Base-by-base conservation (phyloP, 2,329 filamentous ascomycete species). In the Colletotrichum navitas region DNA sequence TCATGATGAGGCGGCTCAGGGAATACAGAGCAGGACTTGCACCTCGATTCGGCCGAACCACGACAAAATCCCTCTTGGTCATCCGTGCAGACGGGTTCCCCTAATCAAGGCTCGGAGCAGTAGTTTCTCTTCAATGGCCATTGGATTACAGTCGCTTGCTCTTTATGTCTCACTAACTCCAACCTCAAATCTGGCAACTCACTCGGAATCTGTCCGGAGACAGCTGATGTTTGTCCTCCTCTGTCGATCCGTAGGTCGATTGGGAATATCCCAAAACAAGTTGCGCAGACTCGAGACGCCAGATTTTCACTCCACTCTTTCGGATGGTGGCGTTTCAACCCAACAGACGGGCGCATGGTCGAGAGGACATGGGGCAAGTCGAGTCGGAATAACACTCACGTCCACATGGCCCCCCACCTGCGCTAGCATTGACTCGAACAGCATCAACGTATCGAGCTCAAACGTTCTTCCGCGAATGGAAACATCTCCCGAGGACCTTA, bases 381-480 rank as follows among this genome's bases (percentile, higher is more conserved):
- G 34, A 14, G 14, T 43, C 36, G 24, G 24, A 29, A 26, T 43
- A 16, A 24, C 39, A 32, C 11, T 24, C 16, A 32, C 4, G 34
- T 29, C 34, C 32, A 29, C n/a, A 54, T 26, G 61, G 1, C 29
- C 32, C 60, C 52, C 34, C 34, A 24, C 49, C 39, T 26, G 39
- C 61, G 49, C 61, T 36, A 49, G 61, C 39, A 51, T 63, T 63
- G 36, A 54, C 49, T 43, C 36, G 34, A 45, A 54, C 61, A 34
- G 32, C 11, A 26, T 32, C 41, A 29, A 29, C 11, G 11, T 5
- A 45, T 45, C 26, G 16, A 43, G 39, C 29, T 45, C 26, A 60
- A 24, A 45, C 39, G 26, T 45, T 47, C 18, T 60, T 60, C 56
- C 56, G 41, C 21, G 16, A 55, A 32, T 26, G 24, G 16, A 55